A percentile compares a stretch with the other conserved stretches of the same genome.
Conservation (phyloP, 2,329 filamentous ascomycete genomes). For the Cercospora sp. region DNA sequence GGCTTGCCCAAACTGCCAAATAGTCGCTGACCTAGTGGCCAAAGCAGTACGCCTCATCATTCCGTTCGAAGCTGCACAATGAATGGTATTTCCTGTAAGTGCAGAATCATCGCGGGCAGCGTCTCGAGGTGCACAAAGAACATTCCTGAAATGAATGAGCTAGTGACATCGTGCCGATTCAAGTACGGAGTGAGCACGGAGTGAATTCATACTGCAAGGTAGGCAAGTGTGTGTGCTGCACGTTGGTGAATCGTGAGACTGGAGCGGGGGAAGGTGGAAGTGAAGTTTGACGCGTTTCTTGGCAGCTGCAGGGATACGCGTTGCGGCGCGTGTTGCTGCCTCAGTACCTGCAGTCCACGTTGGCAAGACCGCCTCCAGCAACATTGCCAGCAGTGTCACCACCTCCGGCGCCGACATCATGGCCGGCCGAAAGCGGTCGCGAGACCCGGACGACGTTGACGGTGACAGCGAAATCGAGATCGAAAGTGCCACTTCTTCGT, state of each 20-base stretch:
- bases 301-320: neutral
- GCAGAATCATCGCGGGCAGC: neutral
- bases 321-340: constrained; percentile 6
- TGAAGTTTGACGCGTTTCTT: constrained; percentile 1
- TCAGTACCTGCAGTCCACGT: neutral
- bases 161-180: neutral
- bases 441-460: constrained; percentile 26
- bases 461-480: constrained; percentile 29
- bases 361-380: constrained; percentile 5
- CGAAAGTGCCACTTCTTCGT: constrained; percentile 35
- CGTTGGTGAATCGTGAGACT: neutral
- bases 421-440: constrained; percentile 32
- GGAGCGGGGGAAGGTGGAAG: neutral
- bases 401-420: constrained; percentile 16
- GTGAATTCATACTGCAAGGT: too few relatives aligned
- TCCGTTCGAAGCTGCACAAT: neutral
- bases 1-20: too few relatives aligned
- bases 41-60: neutral
- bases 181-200: too few relatives aligned
- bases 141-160: neutral
- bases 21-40: neutral
- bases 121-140: neutral
- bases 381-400: constrained; percentile 2
- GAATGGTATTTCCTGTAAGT: neutral
- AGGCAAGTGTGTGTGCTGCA: neutral